Conservation (phyloP, 192 early-diverging fungal species). For the Coemansia sp. region DNA sequence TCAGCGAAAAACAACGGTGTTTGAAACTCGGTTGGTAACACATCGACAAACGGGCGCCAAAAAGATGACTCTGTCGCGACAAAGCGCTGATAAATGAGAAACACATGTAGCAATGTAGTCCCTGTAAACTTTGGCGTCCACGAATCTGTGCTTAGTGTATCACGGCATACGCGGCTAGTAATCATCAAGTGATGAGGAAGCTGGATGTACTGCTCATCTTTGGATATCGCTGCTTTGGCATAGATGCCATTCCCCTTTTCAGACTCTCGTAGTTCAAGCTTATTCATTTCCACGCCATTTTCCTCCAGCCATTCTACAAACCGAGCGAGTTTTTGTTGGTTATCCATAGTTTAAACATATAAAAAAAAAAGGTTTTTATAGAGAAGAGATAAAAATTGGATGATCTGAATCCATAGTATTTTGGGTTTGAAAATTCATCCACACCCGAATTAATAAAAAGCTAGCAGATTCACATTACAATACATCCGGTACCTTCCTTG, state of each 20-base stretch:
- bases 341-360: neutral
- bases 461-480: slow-evolving; percentile 38
- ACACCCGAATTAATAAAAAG: too few relatives aligned
- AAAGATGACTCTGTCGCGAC: slow-evolving; percentile 38
- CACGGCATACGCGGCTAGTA: slow-evolving; percentile 51
- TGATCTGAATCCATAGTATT: too few relatives aligned
- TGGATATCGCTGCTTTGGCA: slow-evolving; percentile 31
- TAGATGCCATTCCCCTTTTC: slow-evolving; percentile 54
- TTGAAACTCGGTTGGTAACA: slow-evolving; percentile 55
- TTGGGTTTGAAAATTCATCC: too few relatives aligned
- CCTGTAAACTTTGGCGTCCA: slow-evolving; percentile 15
- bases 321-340: slow-evolving; percentile 9
- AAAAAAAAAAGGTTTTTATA: too few relatives aligned
- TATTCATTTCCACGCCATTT: slow-evolving; percentile 41
- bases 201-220: slow-evolving; percentile 49
- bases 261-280: slow-evolving; percentile 30
- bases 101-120: slow-evolving; percentile 53
- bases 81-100: slow-evolving; percentile 54
- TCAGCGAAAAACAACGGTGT: slow-evolving; percentile 57
- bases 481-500: slow-evolving; percentile 36
- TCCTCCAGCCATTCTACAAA: slow-evolving; percentile 46
- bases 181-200: slow-evolving; percentile 58
- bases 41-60: slow-evolving; percentile 62
- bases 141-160: slow-evolving; percentile 16
- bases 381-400: too few relatives aligned